Percentiles rank a stretch among this genome's conserved stretches.
Evolutionary conservation across 139 green algal species (phyloP).

Genomic region (Chlamydomonas sp.): DNA sequence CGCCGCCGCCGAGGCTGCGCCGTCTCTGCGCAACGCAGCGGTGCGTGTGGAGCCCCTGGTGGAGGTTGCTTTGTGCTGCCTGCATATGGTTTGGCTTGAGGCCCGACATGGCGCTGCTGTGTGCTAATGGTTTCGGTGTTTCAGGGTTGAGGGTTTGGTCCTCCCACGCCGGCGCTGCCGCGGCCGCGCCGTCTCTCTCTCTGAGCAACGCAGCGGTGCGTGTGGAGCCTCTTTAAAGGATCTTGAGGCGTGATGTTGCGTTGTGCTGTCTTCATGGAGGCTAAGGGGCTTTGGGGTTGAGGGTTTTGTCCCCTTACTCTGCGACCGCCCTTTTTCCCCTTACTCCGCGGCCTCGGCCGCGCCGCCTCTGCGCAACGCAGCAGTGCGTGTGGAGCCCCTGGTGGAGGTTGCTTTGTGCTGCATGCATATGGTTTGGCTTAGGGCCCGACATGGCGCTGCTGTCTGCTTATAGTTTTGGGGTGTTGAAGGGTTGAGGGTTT

Average conservation of each 20-base stretch:
- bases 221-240: constrained; percentile 52
- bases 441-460: neutral
- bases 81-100: constrained; percentile 27
- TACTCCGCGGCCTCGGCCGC: constrained; percentile 64
- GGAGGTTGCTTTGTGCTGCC: constrained; percentile 60
- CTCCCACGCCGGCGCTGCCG: too few relatives aligned
- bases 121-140: too few relatives aligned
- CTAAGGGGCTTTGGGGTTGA: too few relatives aligned
- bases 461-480: too few relatives aligned
- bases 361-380: constrained; percentile 62
- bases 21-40: constrained; percentile 62
- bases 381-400: constrained; percentile 54
- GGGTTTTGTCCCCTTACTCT: too few relatives aligned
- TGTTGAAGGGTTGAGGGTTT: too few relatives aligned
- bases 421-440: constrained; percentile 30
- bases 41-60: constrained; percentile 58
- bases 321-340: too few relatives aligned
- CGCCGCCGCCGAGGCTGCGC: constrained; percentile 57
- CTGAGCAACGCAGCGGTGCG: constrained; percentile 68
- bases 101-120: neutral
- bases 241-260: constrained; percentile 6
- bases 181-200: constrained; percentile 53
- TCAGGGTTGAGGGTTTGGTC: too few relatives aligned
- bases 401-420: constrained; percentile 62
- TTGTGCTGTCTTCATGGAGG: too few relatives aligned